phyloP scores from a whole-genome alignment of 345 rosid genomes.

The Eucalyptus curtisii region DNA sequence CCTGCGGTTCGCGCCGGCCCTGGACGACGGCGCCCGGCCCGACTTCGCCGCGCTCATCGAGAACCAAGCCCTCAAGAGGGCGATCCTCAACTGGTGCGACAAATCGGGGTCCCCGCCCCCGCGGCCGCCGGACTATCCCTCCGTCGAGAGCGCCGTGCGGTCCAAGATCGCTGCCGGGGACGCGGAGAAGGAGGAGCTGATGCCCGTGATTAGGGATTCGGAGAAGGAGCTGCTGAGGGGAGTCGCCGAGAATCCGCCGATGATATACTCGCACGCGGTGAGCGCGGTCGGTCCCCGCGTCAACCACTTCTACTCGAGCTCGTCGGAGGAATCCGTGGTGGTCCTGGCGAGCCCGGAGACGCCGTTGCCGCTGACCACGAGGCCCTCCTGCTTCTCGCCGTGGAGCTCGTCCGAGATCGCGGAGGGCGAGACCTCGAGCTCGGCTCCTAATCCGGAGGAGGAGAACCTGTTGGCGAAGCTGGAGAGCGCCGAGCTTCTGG shows the following conservation, averaged over 20 bases:
- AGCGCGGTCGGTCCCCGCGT: slow-evolving; percentile 36
- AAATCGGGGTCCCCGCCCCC: slow-evolving; percentile 19
- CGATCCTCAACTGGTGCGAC: slow-evolving; percentile 65
- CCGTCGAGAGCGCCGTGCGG: slow-evolving; percentile 30
- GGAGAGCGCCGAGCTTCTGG: slow-evolving; percentile 31
- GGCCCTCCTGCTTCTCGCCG: slow-evolving; percentile 66
- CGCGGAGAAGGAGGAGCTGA: not conserved
- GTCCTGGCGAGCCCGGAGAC: slow-evolving; percentile 34
- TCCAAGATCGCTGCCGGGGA: slow-evolving; percentile 10
- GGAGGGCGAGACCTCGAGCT: slow-evolving; percentile 6
- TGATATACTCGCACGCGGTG: slow-evolving; percentile 32
- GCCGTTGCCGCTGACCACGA: slow-evolving; percentile 61
- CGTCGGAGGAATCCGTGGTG: slow-evolving; percentile 50
- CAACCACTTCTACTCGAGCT: slow-evolving; percentile 24
- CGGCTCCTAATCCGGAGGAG: slow-evolving; percentile 30
- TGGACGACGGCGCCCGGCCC: slow-evolving; percentile 34
- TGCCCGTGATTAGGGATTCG: slow-evolving; percentile 34
- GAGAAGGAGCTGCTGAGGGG: slow-evolving; percentile 55
- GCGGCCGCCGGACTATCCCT: slow-evolving; percentile 26
- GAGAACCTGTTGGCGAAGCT: slow-evolving; percentile 36
- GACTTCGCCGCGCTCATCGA: slow-evolving; percentile 56
- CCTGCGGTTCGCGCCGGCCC: slow-evolving; percentile 31
- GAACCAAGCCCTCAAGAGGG: slow-evolving; percentile 46
- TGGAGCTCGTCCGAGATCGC: slow-evolving; percentile 25
- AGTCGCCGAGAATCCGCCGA: slow-evolving; percentile 31